Evolutionary conservation across 2,329 filamentous ascomycete species (phyloP).

Genomic region (Fonsecaea erecta): DNA sequence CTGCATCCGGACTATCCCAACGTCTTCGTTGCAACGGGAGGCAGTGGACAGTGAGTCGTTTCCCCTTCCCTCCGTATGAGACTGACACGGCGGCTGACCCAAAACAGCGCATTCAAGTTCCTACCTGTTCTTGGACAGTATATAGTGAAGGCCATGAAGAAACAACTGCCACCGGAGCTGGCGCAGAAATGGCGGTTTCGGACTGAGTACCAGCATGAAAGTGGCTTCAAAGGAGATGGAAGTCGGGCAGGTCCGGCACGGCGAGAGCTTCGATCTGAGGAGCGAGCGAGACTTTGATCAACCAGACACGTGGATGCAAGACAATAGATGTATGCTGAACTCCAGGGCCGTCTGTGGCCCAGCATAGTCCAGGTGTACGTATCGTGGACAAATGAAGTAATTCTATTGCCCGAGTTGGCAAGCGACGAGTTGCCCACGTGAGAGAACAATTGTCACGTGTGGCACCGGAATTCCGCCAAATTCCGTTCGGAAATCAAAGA

Average conservation of each 20-base stretch:
- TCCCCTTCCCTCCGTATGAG: conserved; percentile 58
- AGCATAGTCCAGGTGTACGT: too few relatives aligned
- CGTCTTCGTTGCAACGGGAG: conserved; percentile 57
- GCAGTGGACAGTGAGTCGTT: conserved; percentile 64
- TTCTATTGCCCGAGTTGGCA: too few relatives aligned
- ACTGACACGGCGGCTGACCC: conserved; percentile 21
- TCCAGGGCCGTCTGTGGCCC: too few relatives aligned
- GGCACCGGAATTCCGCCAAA: too few relatives aligned
- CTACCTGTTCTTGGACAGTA: conserved; percentile 57
- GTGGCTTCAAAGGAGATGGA: conserved; percentile 33
- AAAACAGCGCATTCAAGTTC: conserved; percentile 53
- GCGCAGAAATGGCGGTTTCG: conserved; percentile 36
- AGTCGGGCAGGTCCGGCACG: conserved; percentile 37
- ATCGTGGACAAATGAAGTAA: too few relatives aligned
- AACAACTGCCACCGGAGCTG: conserved; percentile 13
- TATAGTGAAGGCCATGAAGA: conserved; percentile 36
- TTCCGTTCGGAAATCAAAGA: too few relatives aligned
- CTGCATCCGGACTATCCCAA: conserved; percentile 64
- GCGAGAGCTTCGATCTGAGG: conserved; percentile 32
- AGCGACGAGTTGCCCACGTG: too few relatives aligned
- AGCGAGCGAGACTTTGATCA: background rate
- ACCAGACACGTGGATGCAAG: too few relatives aligned
- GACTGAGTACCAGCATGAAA: conserved; percentile 20
- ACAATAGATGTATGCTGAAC: too few relatives aligned
- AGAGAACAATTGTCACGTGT: too few relatives aligned